phyloP scores from a whole-genome alignment of 2,329 filamentous ascomycete genomes.

The Periconia sp. region DNA sequence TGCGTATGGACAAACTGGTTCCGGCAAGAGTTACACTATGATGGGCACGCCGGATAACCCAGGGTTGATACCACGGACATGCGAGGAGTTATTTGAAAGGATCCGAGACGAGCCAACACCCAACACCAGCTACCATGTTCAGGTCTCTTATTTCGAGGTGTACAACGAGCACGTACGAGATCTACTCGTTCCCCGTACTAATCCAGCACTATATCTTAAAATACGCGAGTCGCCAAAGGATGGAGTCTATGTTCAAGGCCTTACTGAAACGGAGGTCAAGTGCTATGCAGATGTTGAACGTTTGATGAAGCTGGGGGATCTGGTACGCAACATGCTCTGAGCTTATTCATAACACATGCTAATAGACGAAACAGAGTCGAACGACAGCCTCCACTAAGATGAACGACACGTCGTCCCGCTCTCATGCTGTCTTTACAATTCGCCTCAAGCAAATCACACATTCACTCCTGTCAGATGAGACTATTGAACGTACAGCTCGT shows the following conservation, averaged over 20 bases:
- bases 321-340: constrained; percentile 44
- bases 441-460: constrained; percentile 98
- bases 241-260: constrained; percentile 94
- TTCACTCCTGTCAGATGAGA: constrained; percentile 96
- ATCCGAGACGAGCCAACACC: constrained; percentile 85
- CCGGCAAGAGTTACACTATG: constrained; percentile 97
- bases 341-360: neutral
- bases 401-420: constrained; percentile 97
- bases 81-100: constrained; percentile 92
- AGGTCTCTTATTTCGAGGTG: constrained; percentile 98
- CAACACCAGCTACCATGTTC: constrained; percentile 95
- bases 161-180: constrained; percentile 99
- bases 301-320: constrained; percentile 88
- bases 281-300: constrained; percentile 86
- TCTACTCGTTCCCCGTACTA: constrained; percentile 79
- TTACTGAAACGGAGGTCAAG: constrained; percentile 91
- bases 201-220: constrained; percentile 89
- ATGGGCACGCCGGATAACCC: constrained; percentile 89
- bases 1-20: constrained; percentile 96
- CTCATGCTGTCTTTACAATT: constrained; percentile 97
- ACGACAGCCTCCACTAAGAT: constrained; percentile 96
- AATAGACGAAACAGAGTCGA: constrained; percentile 62
- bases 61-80: constrained; percentile 92
- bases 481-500: constrained; percentile 89
- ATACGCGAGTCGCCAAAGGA: constrained; percentile 95